These are phyloP conservation scores for Vigna radiata DNA, from an alignment of 306 rosid species.

Conservation along the genomic window DNA sequence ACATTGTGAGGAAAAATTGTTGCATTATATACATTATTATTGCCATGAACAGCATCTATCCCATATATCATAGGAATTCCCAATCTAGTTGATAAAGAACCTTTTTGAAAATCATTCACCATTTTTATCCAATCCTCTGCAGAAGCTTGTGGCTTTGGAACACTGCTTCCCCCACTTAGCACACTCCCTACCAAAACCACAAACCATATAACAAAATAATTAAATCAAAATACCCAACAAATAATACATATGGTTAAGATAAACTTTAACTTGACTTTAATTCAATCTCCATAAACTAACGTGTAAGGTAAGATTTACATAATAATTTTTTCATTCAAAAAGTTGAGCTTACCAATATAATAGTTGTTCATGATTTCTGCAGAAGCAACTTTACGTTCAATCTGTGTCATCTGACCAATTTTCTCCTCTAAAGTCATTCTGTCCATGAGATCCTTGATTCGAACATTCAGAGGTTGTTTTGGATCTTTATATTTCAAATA, in stretches of 20 bases:
- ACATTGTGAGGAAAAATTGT: constrained; percentile 93
- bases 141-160: constrained; percentile 55
- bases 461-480: constrained; percentile 45
- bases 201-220: neutral
- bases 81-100: constrained; percentile 63
- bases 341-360: constrained; percentile 39
- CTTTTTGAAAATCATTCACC: constrained; percentile 67
- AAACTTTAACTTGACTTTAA: too few relatives aligned
- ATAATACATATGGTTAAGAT: too few relatives aligned
- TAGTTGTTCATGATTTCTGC: constrained; percentile 42
- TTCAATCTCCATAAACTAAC: too few relatives aligned
- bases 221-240: too few relatives aligned
- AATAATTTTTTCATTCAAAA: too few relatives aligned
- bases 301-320: too few relatives aligned
- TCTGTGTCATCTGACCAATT: constrained; percentile 52
- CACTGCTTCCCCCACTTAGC: constrained; percentile 72
- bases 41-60: constrained; percentile 75
- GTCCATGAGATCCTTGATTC: constrained; percentile 43
- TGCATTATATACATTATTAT: constrained; percentile 84
- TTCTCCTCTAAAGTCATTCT: constrained; percentile 53
- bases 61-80: constrained; percentile 83
- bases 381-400: constrained; percentile 45
- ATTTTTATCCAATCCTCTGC: constrained; percentile 74
- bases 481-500: constrained; percentile 50
- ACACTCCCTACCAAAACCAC: constrained; percentile 57